A percentile compares a stretch with the other conserved stretches of the same genome.
Conservation (phyloP, 2,329 filamentous ascomycete genomes). For the Phyllosticta capitalensis region DNA sequence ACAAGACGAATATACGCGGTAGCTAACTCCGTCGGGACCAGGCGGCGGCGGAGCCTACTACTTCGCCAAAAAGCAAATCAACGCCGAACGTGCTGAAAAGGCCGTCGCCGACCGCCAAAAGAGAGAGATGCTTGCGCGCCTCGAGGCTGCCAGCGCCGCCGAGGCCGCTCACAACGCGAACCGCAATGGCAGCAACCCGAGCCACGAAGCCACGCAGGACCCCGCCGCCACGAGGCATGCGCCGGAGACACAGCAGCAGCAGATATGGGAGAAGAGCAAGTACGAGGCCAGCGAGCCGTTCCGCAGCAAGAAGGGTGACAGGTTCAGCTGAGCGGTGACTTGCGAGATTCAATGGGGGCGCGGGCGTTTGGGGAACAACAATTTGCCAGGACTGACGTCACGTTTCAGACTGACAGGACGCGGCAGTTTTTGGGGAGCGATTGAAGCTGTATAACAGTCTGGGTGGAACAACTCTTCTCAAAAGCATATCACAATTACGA, state of each 20-base stretch:
- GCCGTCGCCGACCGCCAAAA: slow-evolving; percentile 39
- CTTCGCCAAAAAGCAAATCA: slow-evolving; percentile 92
- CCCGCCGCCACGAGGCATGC: slow-evolving; percentile 81
- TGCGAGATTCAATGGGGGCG: neutral
- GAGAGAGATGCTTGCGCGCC: slow-evolving; percentile 21
- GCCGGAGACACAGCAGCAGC: slow-evolving; percentile 58
- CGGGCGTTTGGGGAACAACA: neutral
- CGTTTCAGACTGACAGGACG: neutral
- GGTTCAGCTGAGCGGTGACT: slow-evolving; percentile 47
- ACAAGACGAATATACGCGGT: neutral
- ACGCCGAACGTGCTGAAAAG: slow-evolving; percentile 73
- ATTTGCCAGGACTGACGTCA: neutral
- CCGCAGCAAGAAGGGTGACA: slow-evolving; percentile 71
- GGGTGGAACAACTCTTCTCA: too few species aligned
- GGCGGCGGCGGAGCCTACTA: slow-evolving; percentile 88
- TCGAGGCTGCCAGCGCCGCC: slow-evolving; percentile 18
- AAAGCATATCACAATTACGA: too few species aligned
- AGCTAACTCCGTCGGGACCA: slow-evolving; percentile 26
- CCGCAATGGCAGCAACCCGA: slow-evolving; percentile 47
- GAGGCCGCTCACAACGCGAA: slow-evolving; percentile 7
- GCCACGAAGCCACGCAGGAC: slow-evolving; percentile 63
- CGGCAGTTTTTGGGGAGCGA: neutral
- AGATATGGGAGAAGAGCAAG: slow-evolving; percentile 70
- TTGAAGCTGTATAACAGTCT: neutral
- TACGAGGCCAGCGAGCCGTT: slow-evolving; percentile 76